Evolutionary conservation across 306 rosid species (phyloP), one percentile per base, ranked within the genome.

Genomic region (Pterocarpus macrocarpus): DNA sequence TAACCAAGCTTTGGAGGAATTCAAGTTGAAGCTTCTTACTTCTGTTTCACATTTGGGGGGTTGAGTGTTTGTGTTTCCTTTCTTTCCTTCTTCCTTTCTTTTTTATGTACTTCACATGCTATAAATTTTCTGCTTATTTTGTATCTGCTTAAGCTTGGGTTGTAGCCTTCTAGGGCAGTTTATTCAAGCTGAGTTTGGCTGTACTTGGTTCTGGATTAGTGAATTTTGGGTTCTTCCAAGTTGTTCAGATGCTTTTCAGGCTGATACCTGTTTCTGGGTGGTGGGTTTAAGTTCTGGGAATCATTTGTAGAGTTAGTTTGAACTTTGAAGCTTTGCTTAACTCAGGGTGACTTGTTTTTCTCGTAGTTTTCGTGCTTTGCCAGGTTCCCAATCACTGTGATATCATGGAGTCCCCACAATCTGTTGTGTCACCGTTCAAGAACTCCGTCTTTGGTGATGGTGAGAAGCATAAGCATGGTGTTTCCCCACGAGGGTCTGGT

Each of bases 321-420:
- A 43, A 8, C 28, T 22, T 63, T 78, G 36, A 63, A 55, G 34
- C 39, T 22, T 73, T 39, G 11, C 10, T 64, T 71, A 28, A 81
- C 68, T 69, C 73, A 50, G 75, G 3, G 50, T 76, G 53, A 39
- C 55, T 76, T 67, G 41, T 61, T 68, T 73, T 81, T 69, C 62
- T 13, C 67, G 38, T 79, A 68, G 62, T 35, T 83, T 13, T 62
- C 74, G 71, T 84, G 72, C 45, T 84, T 75, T 81, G 53, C 5
- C 84, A 86, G 94, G 87, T 88, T 81, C 43, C 33, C 39, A 33
- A 55, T 61, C 17, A 28, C 43, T 83, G 69, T 74, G 69, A 47
- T 80, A 61, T 66, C 89, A 92, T 95, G 99, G 97, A 93, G n/a
- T 93, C 98, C 39, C 99, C 99, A 39, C 97, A 91, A 82, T 93